Conservation (phyloP, 2,329 filamentous ascomycete species). For the Lomentospora prolificans region DNA sequence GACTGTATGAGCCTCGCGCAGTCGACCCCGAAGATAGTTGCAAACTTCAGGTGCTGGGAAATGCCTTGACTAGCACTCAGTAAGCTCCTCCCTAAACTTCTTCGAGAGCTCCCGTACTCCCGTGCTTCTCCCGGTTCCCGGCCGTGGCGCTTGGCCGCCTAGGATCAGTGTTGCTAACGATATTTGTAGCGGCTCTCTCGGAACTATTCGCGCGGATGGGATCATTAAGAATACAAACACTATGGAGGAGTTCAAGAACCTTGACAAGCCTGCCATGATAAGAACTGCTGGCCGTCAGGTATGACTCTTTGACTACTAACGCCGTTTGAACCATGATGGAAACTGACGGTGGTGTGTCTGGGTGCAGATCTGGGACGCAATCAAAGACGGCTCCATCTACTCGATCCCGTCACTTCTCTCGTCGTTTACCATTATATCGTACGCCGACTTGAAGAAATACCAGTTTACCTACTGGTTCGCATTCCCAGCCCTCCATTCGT, state of each 20-base stretch:
- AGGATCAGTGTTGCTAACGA: too few species aligned
- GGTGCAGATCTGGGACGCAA: constrained; percentile 88
- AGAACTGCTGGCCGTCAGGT: constrained; percentile 72
- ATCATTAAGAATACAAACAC: constrained; percentile 96
- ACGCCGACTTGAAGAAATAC: constrained; percentile 94
- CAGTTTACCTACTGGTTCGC: constrained; percentile 98
- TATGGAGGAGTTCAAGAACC: constrained; percentile 80
- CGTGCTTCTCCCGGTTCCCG: too few species aligned
- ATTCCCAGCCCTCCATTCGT: constrained; percentile 84
- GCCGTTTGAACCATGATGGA: background rate
- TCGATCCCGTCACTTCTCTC: constrained; percentile 85
- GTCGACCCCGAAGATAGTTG: constrained; percentile 67
- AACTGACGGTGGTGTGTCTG: background rate
- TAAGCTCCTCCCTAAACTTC: constrained; percentile 35
- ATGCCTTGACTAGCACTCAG: constrained; percentile 74
- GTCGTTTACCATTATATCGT: constrained; percentile 82
- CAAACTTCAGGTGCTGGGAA: constrained; percentile 83
- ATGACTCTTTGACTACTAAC: constrained; percentile 16
- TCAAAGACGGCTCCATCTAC: constrained; percentile 92
- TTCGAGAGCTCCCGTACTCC: too few species aligned
- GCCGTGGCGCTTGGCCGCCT: too few species aligned
- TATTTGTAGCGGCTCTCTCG: constrained; percentile 49
- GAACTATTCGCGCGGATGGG: constrained; percentile 75
- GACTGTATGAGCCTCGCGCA: constrained; percentile 76
- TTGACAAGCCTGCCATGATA: constrained; percentile 70